Evolutionary conservation across 2,329 filamentous ascomycete species (phyloP).

Genomic region (Macroventuria anomochaeta): DNA sequence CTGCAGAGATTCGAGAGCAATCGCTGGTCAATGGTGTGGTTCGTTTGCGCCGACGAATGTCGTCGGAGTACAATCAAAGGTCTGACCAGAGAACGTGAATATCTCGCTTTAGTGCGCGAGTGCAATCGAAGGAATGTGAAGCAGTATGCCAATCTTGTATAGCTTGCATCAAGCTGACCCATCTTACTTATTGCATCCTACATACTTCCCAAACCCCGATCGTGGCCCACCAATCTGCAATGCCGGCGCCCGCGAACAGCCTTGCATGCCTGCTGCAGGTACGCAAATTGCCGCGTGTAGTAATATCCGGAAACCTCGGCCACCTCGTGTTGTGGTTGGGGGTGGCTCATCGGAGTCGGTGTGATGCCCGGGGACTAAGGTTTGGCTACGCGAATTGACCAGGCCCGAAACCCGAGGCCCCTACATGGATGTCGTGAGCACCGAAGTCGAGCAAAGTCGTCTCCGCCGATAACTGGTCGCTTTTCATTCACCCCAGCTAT

Average conservation of each 20-base stretch:
- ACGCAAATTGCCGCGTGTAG: conserved; percentile 9
- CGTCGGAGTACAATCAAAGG: not conserved
- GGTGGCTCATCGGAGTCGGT: conserved; percentile 16
- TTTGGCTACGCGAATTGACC: conserved; percentile 12
- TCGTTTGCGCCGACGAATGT: conserved; percentile 3
- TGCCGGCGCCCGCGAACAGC: conserved; percentile 8
- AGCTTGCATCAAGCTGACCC: too few relatives aligned
- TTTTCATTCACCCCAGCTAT: not conserved
- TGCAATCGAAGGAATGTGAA: not conserved
- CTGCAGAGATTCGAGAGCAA: not conserved
- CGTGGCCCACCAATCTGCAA: conserved; percentile 13
- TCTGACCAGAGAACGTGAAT: not conserved
- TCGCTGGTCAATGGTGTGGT: not conserved
- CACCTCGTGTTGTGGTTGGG: conserved; percentile 7
- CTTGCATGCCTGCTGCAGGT: conserved; percentile 12
- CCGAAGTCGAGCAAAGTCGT: conserved; percentile 1
- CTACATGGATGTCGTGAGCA: not conserved
- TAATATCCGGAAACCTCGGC: conserved; percentile 4
- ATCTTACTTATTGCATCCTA: conserved; percentile 4
- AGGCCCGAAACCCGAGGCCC: conserved; percentile 18
- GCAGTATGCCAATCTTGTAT: not conserved
- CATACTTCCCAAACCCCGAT: conserved; percentile 6
- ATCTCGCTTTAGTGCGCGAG: not conserved
- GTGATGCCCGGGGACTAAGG: conserved; percentile 9
- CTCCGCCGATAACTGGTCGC: not conserved